phyloP scores from a whole-genome alignment of 1,284 basidiomycete genomes.

The Ceratobasidium sp. region DNA sequence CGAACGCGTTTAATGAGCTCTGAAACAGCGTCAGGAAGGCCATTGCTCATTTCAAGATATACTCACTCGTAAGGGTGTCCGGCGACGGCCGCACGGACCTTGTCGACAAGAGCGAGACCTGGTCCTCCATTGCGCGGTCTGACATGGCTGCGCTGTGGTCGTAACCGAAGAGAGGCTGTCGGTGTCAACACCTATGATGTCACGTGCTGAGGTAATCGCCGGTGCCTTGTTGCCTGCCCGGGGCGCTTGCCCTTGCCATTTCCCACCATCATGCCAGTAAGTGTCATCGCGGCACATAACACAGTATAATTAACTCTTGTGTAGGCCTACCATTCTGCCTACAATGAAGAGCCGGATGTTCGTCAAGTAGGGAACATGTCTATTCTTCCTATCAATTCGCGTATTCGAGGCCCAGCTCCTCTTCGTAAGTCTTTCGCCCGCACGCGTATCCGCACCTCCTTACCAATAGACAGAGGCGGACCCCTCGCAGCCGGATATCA shows the following conservation, averaged over 20 bases:
- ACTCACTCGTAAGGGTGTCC: slow-evolving; percentile 76
- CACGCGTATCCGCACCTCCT: slow-evolving; percentile 53
- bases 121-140: slow-evolving; percentile 60
- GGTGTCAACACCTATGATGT: slow-evolving; percentile 27
- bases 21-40: slow-evolving; percentile 54
- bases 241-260: slow-evolving; percentile 25
- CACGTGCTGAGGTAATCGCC: slow-evolving; percentile 18
- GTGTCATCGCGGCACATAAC: slow-evolving; percentile 52
- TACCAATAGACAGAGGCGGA: slow-evolving; percentile 66
- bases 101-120: slow-evolving; percentile 62
- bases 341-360: slow-evolving; percentile 88
- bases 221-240: slow-evolving; percentile 33
- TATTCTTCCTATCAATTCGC: slow-evolving; percentile 91
- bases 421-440: slow-evolving; percentile 62
- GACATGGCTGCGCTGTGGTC: slow-evolving; percentile 48
- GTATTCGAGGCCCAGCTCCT: slow-evolving; percentile 91
- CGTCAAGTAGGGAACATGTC: slow-evolving; percentile 91
- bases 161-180: not conserved
- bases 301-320: slow-evolving; percentile 23
- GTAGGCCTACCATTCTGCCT: slow-evolving; percentile 95
- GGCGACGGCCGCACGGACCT: slow-evolving; percentile 70
- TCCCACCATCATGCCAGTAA: slow-evolving; percentile 68
- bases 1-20: slow-evolving; percentile 85
- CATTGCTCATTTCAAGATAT: not conserved
- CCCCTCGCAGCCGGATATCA: slow-evolving; percentile 84